Base-by-base conservation (phyloP, 129 eudicot species). In the Scalesia atractyloides region DNA sequence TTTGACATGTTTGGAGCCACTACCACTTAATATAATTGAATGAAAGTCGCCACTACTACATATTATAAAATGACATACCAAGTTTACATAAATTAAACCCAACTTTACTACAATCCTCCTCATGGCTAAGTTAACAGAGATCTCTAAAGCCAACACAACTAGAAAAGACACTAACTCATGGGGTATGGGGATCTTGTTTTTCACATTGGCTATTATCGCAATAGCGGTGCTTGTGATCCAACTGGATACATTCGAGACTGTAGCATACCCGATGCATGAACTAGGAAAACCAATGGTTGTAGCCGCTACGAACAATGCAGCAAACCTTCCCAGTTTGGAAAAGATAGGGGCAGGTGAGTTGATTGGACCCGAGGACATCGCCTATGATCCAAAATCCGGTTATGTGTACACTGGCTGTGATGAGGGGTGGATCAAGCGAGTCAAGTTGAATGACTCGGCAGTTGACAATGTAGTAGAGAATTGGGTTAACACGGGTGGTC, bases 381-480 rank as follows among this genome's bases (percentile, higher is more conserved):
- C 80, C 0, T 92, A 69, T 68, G 95, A 92, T 9, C 79, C 84
- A 1, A 68, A 63, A 22, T 77, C 82, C 2, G 73, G 86, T 15
- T 43, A 82, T 15, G 26, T 87, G 2, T 89, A 87, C 70, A 87
- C 98, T 0, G 95, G 92, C 1, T 85, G 95, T 41, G 70, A 1
- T 1, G 96, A 89, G 69, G 98, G 98, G 72, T 92, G 98, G 98
- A 41, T 92, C 69, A 89, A 81, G 73, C 84, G 88, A 65, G 84
- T 92, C 64, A 64, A 5, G 22, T 16, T 83, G 51, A 69, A 43
- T n/a, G 86, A 76, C 51, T 81, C 74, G 9, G 75, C 11, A 16
- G 30, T 12, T 19, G 73, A 69, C 64, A 37, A 56, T 15, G 30
- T 43, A 7, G 87, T 89, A 64, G 91, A 89, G 79, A 80, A 78